These are phyloP conservation scores for Vanilla planifolia DNA, from an alignment of 106 monocot species.

Conservation along the genomic window DNA sequence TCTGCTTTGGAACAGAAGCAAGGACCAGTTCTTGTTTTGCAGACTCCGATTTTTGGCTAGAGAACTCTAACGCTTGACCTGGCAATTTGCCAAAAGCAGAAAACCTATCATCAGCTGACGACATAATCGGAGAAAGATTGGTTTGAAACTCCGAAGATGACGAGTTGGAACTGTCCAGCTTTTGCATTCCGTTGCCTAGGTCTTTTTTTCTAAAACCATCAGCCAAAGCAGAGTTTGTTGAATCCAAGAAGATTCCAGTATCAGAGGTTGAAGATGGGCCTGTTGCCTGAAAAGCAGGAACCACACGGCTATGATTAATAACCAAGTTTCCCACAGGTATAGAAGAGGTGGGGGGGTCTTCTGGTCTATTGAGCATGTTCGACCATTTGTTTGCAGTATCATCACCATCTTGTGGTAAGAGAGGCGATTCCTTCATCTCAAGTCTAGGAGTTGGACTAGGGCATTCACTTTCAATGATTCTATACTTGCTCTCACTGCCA, in stretches of 20 bases:
- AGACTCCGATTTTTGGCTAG: slow-evolving; percentile 4
- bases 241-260: neutral
- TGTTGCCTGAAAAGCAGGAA: slow-evolving; percentile 1
- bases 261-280: neutral
- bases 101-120: neutral
- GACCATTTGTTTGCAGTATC: no score
- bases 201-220: slow-evolving; percentile 13
- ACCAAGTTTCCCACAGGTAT: neutral
- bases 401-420: slow-evolving; percentile 2
- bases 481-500: slow-evolving; percentile 18
- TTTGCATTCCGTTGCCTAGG: slow-evolving; percentile 1
- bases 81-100: neutral
- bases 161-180: neutral
- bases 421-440: slow-evolving; percentile 8
- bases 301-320: neutral
- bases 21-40: neutral
- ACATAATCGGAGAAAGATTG: slow-evolving; percentile 5
- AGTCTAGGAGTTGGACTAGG: slow-evolving; percentile 41
- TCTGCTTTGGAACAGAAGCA: slow-evolving; percentile 10
- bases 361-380: no score
- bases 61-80: slow-evolving; percentile 1
- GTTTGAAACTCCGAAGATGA: neutral
- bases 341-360: no score
- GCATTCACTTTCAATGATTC: slow-evolving; percentile 26
- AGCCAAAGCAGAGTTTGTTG: slow-evolving; percentile 2